Base-by-base conservation (phyloP, 164 flowering plant species). In the Piper betle region DNA sequence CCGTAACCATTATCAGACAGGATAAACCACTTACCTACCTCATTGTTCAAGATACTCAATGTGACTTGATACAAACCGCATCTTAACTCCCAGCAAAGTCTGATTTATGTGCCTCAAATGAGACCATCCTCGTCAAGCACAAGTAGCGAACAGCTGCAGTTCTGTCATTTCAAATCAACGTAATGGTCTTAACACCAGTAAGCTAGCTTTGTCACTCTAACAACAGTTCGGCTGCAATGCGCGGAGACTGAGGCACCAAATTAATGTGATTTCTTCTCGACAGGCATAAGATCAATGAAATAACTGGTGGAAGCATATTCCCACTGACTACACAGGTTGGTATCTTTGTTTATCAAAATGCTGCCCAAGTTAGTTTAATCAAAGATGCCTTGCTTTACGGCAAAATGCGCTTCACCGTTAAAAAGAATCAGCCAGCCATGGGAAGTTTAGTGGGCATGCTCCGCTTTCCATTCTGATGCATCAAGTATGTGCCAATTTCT, bases 361-460 rank as follows among this genome's bases (percentile, higher is more conserved):
- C 39, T 25, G 38, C 5, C 33, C 5, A 12, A 33, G 25, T 10
- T 55, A 55, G 25, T 55, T 55, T 55, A 55, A 55, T 12, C 12
- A 55, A 55, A 33, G 58, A 55, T 55, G 25, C 58, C 39, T 55
- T 39, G 12, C 39, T 55, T 25, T 55, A 39, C 58, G 39, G 39
- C 39, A 55, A 38, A 55, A 55, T 25, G 39, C 25, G 58, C 39
- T 9, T 55, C 7, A 25, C 33, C 33, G 6, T 39, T 25, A 38
- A 25, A 38, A 19, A 19, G 37, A 4, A 55, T 38, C 13, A 55
- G 39, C 33, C 37, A 55, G 58, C 25, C 10, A 55, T 55, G 12
- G 38, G 39, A 8, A 10, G 50, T 25, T 25, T 25, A 25, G 33
- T 25, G 58, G 39, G 25, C 6, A 46, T 5, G 58, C 13, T 25